Evolutionary conservation across 2,329 filamentous ascomycete genomes (phyloP).

Genomic region (Exserohilum turcica): DNA sequence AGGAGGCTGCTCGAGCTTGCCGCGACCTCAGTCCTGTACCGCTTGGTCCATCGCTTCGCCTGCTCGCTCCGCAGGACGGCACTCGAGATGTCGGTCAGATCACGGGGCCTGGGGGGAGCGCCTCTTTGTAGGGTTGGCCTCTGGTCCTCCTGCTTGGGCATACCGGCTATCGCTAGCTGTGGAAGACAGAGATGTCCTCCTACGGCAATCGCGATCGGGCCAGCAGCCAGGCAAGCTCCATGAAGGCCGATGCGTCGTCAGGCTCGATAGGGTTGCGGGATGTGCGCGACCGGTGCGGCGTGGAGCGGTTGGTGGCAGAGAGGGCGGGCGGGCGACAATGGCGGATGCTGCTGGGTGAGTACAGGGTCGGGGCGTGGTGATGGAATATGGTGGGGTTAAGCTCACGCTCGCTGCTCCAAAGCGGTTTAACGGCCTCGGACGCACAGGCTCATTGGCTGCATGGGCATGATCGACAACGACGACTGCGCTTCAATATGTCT

Average conservation of each 20-base stretch:
- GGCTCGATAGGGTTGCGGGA: constrained; percentile 21
- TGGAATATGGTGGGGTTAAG: constrained; percentile 45
- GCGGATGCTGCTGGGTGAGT: constrained; percentile 24
- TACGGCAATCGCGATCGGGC: constrained; percentile 64
- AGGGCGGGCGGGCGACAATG: constrained; percentile 35
- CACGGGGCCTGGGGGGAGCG: constrained; percentile 42
- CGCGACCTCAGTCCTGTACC: constrained; percentile 79
- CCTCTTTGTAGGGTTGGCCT: constrained; percentile 26
- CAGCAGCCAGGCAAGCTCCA: constrained; percentile 60
- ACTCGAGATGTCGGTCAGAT: constrained; percentile 46
- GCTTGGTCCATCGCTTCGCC: constrained; percentile 67
- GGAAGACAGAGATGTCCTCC: constrained; percentile 61
- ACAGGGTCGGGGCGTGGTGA: constrained; percentile 32
- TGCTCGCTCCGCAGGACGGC: constrained; percentile 48
- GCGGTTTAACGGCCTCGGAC: constrained; percentile 20
- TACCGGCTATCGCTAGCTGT: constrained; percentile 55
- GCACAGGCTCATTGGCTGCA: constrained; percentile 30
- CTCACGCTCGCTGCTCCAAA: constrained; percentile 36
- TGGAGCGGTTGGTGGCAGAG: constrained; percentile 6
- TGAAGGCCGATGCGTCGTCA: constrained; percentile 50
- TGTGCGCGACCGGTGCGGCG: constrained; percentile 16
- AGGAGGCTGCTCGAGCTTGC: constrained; percentile 78
- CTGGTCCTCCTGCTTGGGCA: constrained; percentile 45
- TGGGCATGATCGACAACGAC: constrained; percentile 25
- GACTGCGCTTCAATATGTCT: constrained; percentile 19